A percentile compares a stretch with the other conserved stretches of the same genome.
Evolutionary conservation across 1,139 yeast species (phyloP).

Genomic region (Yamadazyma spencermartinsiae): DNA sequence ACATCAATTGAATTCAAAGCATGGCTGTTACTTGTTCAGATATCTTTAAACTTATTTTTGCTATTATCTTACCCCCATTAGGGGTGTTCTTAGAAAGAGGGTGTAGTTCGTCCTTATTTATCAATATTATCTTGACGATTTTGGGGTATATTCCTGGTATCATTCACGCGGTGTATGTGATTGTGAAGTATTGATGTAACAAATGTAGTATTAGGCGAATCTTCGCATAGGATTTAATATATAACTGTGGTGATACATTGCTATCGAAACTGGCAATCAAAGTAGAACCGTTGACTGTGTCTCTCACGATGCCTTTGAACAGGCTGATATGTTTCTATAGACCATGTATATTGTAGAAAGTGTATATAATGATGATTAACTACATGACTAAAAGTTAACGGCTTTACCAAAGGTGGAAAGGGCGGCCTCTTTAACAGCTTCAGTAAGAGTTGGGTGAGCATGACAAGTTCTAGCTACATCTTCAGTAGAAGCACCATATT

Average conservation of each 20-base stretch:
- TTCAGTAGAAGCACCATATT: constrained; percentile 98
- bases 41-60: constrained; percentile 61
- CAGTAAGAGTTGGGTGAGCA: constrained; percentile 97
- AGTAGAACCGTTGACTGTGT: no score
- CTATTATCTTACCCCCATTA: constrained; percentile 68
- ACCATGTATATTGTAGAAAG: neutral
- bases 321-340: no score
- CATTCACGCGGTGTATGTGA: constrained; percentile 63
- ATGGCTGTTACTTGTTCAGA: constrained; percentile 58
- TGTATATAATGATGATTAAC: neutral
- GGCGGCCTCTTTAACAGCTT: constrained; percentile 98
- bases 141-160: constrained; percentile 70
- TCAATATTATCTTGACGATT: constrained; percentile 60
- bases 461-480: constrained; percentile 97
- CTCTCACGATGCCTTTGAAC: no score
- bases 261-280: no score
- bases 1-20: constrained; percentile 3
- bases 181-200: constrained; percentile 32
- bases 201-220: no score
- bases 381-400: constrained; percentile 60
- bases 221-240: no score
- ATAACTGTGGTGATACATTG: no score
- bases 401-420: constrained; percentile 89
- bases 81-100: constrained; percentile 76
- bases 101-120: constrained; percentile 53